Evolutionary conservation across 352 stramenopile genomes (phyloP).

Genomic region (Pythium phragmiticola): DNA sequence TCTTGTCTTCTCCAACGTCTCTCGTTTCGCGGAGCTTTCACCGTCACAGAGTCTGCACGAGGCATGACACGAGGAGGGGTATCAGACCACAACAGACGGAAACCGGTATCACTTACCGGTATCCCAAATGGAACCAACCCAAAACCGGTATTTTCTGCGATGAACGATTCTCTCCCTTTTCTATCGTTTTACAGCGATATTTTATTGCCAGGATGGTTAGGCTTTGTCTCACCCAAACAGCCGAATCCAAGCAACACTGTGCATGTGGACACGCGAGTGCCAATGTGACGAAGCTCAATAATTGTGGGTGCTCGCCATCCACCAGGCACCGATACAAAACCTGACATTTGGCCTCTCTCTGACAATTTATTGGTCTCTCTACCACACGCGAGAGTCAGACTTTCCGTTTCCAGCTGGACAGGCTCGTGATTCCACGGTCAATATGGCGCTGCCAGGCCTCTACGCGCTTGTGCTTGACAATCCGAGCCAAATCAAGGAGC

Average conservation of each 20-base stretch:
- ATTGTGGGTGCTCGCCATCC: neutral
- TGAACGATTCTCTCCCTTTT: neutral
- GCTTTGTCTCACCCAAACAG: constrained; percentile 5
- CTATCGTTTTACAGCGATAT: neutral
- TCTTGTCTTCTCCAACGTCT: neutral
- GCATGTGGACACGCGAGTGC: neutral
- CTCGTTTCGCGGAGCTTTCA: neutral
- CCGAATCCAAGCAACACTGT: neutral
- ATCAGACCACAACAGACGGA: neutral
- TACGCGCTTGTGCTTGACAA: neutral
- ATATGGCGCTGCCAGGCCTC: neutral
- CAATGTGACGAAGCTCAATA: neutral
- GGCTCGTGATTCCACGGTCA: neutral
- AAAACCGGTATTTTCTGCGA: neutral
- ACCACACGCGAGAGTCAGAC: constrained; percentile 6
- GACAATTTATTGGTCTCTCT: neutral
- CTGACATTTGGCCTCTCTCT: neutral
- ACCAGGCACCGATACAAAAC: neutral
- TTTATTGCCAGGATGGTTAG: too few species aligned
- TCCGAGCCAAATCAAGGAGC: neutral
- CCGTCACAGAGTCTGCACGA: constrained; percentile 6
- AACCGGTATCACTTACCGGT: neutral
- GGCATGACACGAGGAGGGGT: constrained; percentile 12
- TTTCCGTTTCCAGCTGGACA: neutral
- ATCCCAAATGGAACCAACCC: neutral